A percentile compares a stretch with the other conserved stretches of the same genome.
Conservation (phyloP, 1,284 basidiomycete genomes). For the Salmacisia buchloeana region DNA sequence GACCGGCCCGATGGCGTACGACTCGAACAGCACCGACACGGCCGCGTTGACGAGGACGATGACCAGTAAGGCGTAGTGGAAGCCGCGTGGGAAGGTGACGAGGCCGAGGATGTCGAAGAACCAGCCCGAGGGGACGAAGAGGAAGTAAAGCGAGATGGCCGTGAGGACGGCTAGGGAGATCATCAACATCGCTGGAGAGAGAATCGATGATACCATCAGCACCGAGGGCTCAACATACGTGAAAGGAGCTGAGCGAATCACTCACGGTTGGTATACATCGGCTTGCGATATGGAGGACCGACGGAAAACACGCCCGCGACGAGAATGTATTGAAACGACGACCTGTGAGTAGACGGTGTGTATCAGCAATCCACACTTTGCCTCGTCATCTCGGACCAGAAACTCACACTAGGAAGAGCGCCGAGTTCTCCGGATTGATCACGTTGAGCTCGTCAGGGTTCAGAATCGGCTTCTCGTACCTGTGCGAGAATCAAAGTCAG, state of each 20-base stretch:
- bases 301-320: conserved; percentile 96
- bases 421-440: conserved; percentile 89
- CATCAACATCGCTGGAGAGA: conserved; percentile 32
- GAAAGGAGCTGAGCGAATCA: neutral
- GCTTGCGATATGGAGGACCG: conserved; percentile 88
- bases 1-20: conserved; percentile 24
- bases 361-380: neutral
- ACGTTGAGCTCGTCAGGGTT: conserved; percentile 75
- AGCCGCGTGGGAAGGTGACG: conserved; percentile 67
- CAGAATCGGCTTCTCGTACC: conserved; percentile 59
- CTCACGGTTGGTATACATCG: conserved; percentile 88
- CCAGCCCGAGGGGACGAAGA: conserved; percentile 59
- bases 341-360: conserved; percentile 47
- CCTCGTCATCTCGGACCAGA: neutral
- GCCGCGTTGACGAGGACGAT: conserved; percentile 70
- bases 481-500: conserved; percentile 11
- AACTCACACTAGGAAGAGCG: conserved; percentile 69
- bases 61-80: conserved; percentile 65
- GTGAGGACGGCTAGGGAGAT: conserved; percentile 28
- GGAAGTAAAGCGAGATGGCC: conserved; percentile 34
- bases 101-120: conserved; percentile 69
- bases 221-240: no score
- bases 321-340: conserved; percentile 96
- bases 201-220: neutral
- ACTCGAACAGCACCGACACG: conserved; percentile 71